Percentiles rank a stretch among this genome's conserved stretches.
Conservation (phyloP, 2,329 filamentous ascomycete genomes). For the Neonectria hederae region DNA sequence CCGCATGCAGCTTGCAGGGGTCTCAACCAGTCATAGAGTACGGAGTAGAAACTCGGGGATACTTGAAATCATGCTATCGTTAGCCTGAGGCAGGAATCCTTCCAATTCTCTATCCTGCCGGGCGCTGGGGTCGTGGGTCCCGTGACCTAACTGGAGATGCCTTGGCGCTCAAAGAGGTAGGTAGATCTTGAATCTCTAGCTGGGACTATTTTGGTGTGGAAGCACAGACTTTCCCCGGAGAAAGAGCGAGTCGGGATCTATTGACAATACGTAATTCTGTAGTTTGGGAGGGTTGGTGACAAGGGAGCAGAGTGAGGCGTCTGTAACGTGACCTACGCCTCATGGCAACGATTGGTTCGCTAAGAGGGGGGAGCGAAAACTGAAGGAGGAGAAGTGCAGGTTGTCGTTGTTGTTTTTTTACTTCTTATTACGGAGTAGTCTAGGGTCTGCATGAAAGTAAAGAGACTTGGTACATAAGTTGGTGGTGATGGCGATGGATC, state of each 20-base stretch:
- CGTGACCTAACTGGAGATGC: no score
- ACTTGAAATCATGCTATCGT: no score
- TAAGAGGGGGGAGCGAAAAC: background rate
- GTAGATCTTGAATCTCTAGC: no score
- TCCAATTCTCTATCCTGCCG: no score
- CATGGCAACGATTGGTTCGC: conserved; percentile 15
- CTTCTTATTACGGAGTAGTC: background rate
- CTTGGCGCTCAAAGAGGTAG: no score
- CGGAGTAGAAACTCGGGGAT: no score
- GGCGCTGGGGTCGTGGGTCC: no score
- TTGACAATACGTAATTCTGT: conserved; percentile 20
- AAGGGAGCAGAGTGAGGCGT: conserved; percentile 11
- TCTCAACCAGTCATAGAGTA: no score
- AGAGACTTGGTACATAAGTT: background rate
- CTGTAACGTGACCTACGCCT: conserved; percentile 19
- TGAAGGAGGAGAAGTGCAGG: background rate
- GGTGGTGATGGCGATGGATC: conserved; percentile 17
- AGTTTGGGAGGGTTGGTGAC: conserved; percentile 8
- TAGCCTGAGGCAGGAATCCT: no score
- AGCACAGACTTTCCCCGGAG: conserved; percentile 19
- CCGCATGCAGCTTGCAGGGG: no score
- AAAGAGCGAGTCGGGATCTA: conserved; percentile 3
- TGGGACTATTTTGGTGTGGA: background rate
- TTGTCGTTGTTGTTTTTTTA: background rate
- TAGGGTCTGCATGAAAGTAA: background rate